Base-by-base conservation (phyloP, 768 basidiomycete species). In the Pilatotrama ljubarskyi region DNA sequence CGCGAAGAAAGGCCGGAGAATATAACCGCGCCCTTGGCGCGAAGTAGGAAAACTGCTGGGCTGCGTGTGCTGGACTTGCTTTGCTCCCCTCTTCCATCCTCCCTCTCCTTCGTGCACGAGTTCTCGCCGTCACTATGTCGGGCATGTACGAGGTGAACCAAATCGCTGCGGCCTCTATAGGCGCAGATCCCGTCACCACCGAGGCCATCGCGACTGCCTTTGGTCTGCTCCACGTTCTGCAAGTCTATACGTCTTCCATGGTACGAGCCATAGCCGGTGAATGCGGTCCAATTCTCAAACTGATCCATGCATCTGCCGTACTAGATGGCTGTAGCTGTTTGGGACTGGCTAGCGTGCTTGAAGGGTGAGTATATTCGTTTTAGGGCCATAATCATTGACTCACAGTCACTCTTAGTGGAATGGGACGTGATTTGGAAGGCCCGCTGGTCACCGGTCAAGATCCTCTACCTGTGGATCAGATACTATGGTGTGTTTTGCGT, bases 61-160 rank as follows among this genome's bases (percentile, higher is more conserved):
- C 29, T 32, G 29, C 29, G 29, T 32, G 29, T n/a, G 14, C 13
- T 38, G 32, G 25, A 17, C 37, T 32, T 26, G 41, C 47, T 36
- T 44, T 14, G 35, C 26, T 18, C 38, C 35, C 14, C 37, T 14
- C 7, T 24, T 29, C 40, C n/a, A 5, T 36, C 26, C 32, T 44
- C 42, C 41, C n/a, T 24, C 26, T 20, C 41, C 29, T 3, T 25
- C 44, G 29, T 10, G 29, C 29, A 32, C 29, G 10, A 41, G 37
- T n/a, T 11, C 24, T 18, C 1, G 5, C 35, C n/a, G 43, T 9
- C 43, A 42, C 38, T 13, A 57, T 57, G 55, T 57, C 55, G 55
- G 55, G 55, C 47, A 49, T 57, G 55, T 40, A 57, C 29, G 55
- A 57, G 55, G 55, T 57, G 17, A 57, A 57, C 55, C 29, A 57